Evolutionary conservation across 768 basidiomycete genomes (phyloP).

Genomic region (Tulasnella sp.): DNA sequence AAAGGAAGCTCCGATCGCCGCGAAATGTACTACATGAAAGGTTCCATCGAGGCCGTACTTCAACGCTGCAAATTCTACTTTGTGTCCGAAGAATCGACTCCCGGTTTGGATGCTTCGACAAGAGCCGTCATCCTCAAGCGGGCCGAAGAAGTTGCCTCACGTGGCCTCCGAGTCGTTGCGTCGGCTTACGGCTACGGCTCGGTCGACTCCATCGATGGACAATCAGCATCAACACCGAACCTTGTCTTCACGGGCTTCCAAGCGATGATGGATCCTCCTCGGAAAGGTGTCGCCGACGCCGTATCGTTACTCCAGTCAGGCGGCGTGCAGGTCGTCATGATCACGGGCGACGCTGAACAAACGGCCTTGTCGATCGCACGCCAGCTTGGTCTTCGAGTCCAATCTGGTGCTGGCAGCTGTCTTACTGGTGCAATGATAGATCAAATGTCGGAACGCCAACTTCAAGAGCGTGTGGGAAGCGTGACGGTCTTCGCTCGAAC

Average conservation of each 20-base stretch:
- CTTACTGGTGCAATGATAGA: slow-evolving; percentile 87
- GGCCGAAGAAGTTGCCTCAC: slow-evolving; percentile 69
- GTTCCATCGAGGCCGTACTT: slow-evolving; percentile 86
- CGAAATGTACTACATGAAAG: slow-evolving; percentile 90
- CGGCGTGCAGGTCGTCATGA: slow-evolving; percentile 97
- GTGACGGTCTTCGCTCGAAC: slow-evolving; percentile 93
- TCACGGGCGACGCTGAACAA: slow-evolving; percentile 91
- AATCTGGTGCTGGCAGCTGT: slow-evolving; percentile 47
- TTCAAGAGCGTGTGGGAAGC: slow-evolving; percentile 75
- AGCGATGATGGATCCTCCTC: slow-evolving; percentile 94
- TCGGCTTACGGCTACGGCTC: slow-evolving; percentile 87
- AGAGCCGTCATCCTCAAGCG: slow-evolving; percentile 68
- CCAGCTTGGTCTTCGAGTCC: slow-evolving; percentile 78
- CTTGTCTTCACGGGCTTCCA: slow-evolving; percentile 91
- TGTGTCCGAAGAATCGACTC: slow-evolving; percentile 87
- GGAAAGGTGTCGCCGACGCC: slow-evolving; percentile 90
- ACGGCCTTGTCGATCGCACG: slow-evolving; percentile 89
- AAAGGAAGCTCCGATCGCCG: slow-evolving; percentile 50
- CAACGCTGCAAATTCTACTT: slow-evolving; percentile 88
- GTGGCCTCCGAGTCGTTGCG: slow-evolving; percentile 84
- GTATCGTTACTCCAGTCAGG: slow-evolving; percentile 78
- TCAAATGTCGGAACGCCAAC: slow-evolving; percentile 74
- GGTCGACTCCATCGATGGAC: slow-evolving; percentile 47
- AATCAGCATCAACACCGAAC: slow-evolving; percentile 45
- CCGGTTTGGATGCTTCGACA: slow-evolving; percentile 69